phyloP scores from a whole-genome alignment of 2,329 filamentous ascomycete species.

The Phoma sp. region DNA sequence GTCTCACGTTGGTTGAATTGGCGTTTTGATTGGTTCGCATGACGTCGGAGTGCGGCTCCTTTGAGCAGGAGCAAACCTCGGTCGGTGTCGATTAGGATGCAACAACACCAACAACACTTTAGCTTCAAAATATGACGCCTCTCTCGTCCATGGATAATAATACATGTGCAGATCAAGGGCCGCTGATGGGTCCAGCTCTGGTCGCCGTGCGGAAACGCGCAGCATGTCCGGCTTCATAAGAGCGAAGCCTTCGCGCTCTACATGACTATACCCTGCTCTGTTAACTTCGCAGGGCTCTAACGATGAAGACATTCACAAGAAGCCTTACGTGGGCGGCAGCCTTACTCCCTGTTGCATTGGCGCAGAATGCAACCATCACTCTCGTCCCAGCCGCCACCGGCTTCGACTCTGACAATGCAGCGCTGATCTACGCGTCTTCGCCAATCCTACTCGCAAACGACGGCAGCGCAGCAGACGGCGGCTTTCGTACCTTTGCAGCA shows the following conservation, averaged over 20 bases:
- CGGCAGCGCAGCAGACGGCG: conserved; percentile 38
- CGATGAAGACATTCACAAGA: conserved; percentile 3
- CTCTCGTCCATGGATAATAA: neutral
- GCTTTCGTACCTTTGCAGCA: conserved; percentile 29
- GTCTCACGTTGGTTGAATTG: conserved; percentile 29
- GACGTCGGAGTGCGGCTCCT: conserved; percentile 12
- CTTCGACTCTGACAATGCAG: conserved; percentile 39
- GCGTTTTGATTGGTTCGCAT: conserved; percentile 18
- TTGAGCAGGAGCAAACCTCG: conserved; percentile 18
- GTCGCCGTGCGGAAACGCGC: neutral
- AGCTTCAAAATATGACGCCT: conserved; percentile 8
- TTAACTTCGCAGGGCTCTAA: neutral
- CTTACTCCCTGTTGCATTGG: conserved; percentile 8
- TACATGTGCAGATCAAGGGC: conserved; percentile 1
- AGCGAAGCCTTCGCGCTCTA: neutral
- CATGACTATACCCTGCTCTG: neutral
- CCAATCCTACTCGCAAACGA: conserved; percentile 36
- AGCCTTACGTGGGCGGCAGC: conserved; percentile 14
- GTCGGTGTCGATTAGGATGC: neutral
- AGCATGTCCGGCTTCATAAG: neutral
- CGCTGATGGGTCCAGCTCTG: neutral
- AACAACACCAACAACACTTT: neutral
- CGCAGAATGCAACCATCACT: conserved; percentile 28
- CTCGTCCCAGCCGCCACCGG: conserved; percentile 30
- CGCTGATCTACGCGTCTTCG: conserved; percentile 30